A percentile compares a stretch with the other conserved stretches of the same genome.
phyloP scores from a whole-genome alignment of 352 stramenopile species.

The Phytophthora colocasiae region DNA sequence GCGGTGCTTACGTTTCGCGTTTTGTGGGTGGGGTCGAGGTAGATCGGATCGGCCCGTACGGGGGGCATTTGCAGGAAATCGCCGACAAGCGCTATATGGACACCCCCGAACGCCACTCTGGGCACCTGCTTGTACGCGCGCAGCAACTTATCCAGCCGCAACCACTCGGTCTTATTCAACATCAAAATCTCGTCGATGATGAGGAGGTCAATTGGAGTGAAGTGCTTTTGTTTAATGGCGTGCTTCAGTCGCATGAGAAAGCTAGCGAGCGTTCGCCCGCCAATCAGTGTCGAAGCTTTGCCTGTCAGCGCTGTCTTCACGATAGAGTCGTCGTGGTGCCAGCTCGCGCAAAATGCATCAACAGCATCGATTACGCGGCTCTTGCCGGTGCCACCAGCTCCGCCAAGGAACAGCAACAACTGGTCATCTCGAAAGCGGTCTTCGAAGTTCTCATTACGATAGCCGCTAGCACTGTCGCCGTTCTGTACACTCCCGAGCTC shows the following conservation, averaged over 20 bases:
- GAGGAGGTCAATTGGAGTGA: neutral
- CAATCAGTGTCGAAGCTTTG: neutral
- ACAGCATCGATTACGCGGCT: neutral
- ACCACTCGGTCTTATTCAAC: neutral
- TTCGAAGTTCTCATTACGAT: no score
- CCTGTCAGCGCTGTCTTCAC: neutral
- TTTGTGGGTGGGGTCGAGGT: neutral
- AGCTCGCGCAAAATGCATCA: neutral
- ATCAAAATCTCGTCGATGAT: neutral
- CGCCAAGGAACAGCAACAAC: no score
- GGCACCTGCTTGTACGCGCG: neutral
- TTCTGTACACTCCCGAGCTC: no score
- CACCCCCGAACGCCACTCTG: neutral
- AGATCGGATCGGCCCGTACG: constrained; percentile 6
- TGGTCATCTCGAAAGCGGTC: no score
- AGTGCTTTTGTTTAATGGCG: neutral
- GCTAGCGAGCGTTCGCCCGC: neutral
- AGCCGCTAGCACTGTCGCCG: no score
- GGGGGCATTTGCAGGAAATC: constrained; percentile 15
- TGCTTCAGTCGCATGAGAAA: neutral
- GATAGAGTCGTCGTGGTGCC: neutral
- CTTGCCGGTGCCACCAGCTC: neutral
- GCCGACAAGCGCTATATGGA: neutral
- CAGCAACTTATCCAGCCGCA: neutral
- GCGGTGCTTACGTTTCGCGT: neutral